phyloP scores from a whole-genome alignment of 2,329 filamentous ascomycete species.

The Fusarium brevicatenulatum region DNA sequence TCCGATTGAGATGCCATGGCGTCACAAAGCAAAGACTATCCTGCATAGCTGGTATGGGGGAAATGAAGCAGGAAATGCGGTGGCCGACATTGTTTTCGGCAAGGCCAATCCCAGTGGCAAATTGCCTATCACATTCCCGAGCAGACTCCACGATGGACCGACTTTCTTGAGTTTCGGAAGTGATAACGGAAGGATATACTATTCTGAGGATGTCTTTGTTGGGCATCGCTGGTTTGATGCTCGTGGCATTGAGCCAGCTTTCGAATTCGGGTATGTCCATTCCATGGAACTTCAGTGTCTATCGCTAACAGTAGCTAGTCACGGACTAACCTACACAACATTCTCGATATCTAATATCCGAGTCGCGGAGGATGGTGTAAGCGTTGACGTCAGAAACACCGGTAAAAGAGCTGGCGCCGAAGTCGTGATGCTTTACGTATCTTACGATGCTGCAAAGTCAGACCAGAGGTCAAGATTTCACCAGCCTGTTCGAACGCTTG shows the following conservation, averaged over 20 bases:
- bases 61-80: slow-evolving; percentile 21
- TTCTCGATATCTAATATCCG: neutral
- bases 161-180: slow-evolving; percentile 19
- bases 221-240: slow-evolving; percentile 27
- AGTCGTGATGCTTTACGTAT: slow-evolving; percentile 18
- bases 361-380: neutral
- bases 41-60: slow-evolving; percentile 32
- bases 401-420: slow-evolving; percentile 1
- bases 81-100: slow-evolving; percentile 25
- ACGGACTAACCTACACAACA: slow-evolving; percentile 23
- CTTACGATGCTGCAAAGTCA: neutral
- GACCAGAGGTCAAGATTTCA: slow-evolving; percentile 9
- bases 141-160: slow-evolving; percentile 7
- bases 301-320: neutral
- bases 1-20: slow-evolving; percentile 28
- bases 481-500: neutral
- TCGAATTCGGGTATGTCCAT: slow-evolving; percentile 14
- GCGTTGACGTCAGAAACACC: slow-evolving; percentile 1
- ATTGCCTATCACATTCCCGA: slow-evolving; percentile 16
- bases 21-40: slow-evolving; percentile 1
- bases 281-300: rapidly evolving
- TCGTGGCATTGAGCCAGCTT: slow-evolving; percentile 2
- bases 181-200: slow-evolving; percentile 17
- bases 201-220: slow-evolving; percentile 27
- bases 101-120: slow-evolving; percentile 24